Base-by-base conservation (phyloP, 805 yeast genomes). In the Jamesozyma spencerorum region DNA sequence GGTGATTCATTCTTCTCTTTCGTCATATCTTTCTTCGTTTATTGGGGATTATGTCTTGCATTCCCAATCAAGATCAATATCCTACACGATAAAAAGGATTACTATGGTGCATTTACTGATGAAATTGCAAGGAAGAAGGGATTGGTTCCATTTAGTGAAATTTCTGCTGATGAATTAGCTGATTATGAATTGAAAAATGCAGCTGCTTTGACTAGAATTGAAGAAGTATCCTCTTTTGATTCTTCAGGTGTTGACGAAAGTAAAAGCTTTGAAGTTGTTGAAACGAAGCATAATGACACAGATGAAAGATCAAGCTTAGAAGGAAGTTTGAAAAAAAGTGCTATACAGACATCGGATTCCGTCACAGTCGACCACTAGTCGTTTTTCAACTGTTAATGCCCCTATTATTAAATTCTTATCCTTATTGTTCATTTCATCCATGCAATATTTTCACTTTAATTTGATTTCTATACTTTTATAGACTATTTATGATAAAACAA, bases 1-100 rank as follows among this genome's bases (percentile, higher is more conserved):
- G 74, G 71, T 38, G 70, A 68, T 41, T 59, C 67, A 14, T 57
- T 71, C 44, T 69, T 67, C 45, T 66, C 68, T 3, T 70, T 69
- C 42, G 43, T 54, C 17, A 59, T 65, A 26, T 58, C 74, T 13
- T 65, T 69, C 42, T 51, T 56, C 43, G 40, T 63, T 6, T 67
- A 68, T 44, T 65, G 58, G 60, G 44, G 50, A 5, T 38, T 65
- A 26, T 61, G 64, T 40, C 31, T 48, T 24, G 34, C 63, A n/a
- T 67, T 55, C 51, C 75, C 75, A 26, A 41, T 59, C 31, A 47
- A 51, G 18, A 63, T 63, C 22, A 47, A 55, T 1, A 61, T 64
- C 15, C 53, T 47, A 33, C 52, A 54, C 10, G 78, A 73, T 48
- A 58, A 55, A 3, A 56, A 48, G 36, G 76, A 71, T 48, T 58